These are phyloP conservation scores for Auriculariales sp. DNA, from an alignment of 768 basidiomycete genomes.

Conservation along the genomic window DNA sequence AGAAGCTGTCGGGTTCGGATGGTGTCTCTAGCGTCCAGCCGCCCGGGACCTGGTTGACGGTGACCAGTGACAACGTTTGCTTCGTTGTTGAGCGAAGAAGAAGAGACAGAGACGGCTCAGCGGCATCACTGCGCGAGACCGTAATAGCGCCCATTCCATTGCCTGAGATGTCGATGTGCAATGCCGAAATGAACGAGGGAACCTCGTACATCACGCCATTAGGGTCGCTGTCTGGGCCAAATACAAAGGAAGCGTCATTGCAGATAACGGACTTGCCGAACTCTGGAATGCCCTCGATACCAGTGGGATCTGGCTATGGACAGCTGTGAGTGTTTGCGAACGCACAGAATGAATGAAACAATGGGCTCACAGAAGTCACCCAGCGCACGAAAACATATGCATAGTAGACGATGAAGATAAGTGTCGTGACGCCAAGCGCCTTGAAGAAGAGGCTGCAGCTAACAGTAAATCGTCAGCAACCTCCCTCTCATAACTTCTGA, in stretches of 20 bases:
- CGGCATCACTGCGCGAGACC: slow-evolving; percentile 32
- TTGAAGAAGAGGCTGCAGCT: slow-evolving; percentile 43
- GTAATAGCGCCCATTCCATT: slow-evolving; percentile 35
- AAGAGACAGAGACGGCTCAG: slow-evolving; percentile 19
- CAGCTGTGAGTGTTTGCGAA: neutral
- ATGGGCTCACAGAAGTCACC: slow-evolving; percentile 29
- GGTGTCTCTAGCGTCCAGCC: slow-evolving; percentile 15
- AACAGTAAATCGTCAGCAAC: slow-evolving; percentile 1
- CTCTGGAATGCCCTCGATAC: slow-evolving; percentile 40
- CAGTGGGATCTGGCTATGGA: slow-evolving; percentile 30
- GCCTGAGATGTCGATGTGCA: slow-evolving; percentile 33
- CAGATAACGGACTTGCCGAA: slow-evolving; percentile 42
- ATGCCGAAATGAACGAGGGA: slow-evolving; percentile 22
- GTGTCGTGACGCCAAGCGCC: slow-evolving; percentile 34
- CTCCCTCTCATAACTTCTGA: too few species aligned
- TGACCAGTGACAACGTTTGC: slow-evolving; percentile 24
- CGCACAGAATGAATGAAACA: neutral
- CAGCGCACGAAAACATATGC: slow-evolving; percentile 30
- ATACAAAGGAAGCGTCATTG: slow-evolving; percentile 27
- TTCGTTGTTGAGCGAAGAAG: slow-evolving; percentile 29
- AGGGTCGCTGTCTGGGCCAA: slow-evolving; percentile 13
- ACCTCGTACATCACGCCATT: slow-evolving; percentile 21
- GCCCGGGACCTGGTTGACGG: slow-evolving; percentile 21
- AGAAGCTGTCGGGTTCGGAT: neutral
- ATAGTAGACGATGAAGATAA: slow-evolving; percentile 26